Base-by-base conservation (phyloP, 139 green algal species). In the Micractinium sp. region DNA sequence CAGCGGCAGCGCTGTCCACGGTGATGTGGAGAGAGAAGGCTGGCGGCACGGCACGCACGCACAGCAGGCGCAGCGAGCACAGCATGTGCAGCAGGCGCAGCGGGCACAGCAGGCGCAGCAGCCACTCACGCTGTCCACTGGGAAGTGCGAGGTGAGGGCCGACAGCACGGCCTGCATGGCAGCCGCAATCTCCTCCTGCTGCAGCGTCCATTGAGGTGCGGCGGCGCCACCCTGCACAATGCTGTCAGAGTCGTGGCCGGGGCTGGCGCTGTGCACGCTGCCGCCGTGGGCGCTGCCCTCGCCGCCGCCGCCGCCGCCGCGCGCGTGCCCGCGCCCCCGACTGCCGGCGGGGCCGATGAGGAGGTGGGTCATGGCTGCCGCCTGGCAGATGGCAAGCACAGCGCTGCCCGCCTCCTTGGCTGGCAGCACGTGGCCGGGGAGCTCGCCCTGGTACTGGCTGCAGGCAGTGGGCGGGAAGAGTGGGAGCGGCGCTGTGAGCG, bases 141-240 rank as follows among this genome's bases (percentile, higher is more conserved):
- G 89, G 41, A 92, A 92, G n/a, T 87, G 82, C 3, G 87, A 86
- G 36, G 87, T 80, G 33, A 91, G 81, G 0, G 89, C 89, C 47
- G 87, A 53, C 53, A 91, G 78, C 53, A 91, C 89, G 0, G 67
- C 61, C 60, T 89, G 82, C 77, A 91, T 89, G 81, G 63, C 81
- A 14, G 73, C 83, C 82, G 89, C 82, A 18, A 91, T n/a, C 81
- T 89, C 89, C 39, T 85, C 73, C 82, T 91, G 89, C 69, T 81
- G 82, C 56, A 74, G 56, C 36, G 81, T 90, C 87, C 87, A 90
- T 67, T 71, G 74, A 1, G 67, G 41, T 0, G 53, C 38, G 82
- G 12, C 36, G n/a, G 25, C 25, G 38, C 35, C 56, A 27, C 61
- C 81, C 31, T 81, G 36, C 29, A 23, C n/a, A n/a, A n/a, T 16